These are phyloP conservation scores for Colletotrichum eleusines DNA, from an alignment of 2,329 filamentous ascomycete genomes.

Conservation along the genomic window DNA sequence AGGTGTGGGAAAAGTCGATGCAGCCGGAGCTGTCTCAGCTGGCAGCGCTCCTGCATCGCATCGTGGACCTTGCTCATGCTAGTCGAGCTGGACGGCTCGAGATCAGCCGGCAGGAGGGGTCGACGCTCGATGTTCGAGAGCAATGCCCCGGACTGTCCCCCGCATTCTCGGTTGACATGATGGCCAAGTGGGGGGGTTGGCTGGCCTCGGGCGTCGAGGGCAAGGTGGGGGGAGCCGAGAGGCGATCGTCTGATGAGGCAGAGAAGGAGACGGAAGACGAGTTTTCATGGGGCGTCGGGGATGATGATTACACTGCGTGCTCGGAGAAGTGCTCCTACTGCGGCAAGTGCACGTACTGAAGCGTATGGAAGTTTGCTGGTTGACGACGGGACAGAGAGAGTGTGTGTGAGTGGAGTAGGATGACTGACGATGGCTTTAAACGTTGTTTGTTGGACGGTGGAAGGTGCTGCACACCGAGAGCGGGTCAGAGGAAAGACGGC, in stretches of 20 bases:
- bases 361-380: neutral
- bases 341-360: slow-evolving; percentile 38
- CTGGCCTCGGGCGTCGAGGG: neutral
- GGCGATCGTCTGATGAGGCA: neutral
- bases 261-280: neutral
- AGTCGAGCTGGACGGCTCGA: slow-evolving; percentile 25
- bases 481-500: neutral
- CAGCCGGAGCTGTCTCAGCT: slow-evolving; percentile 49
- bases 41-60: slow-evolving; percentile 44
- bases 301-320: slow-evolving; percentile 39
- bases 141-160: slow-evolving; percentile 22
- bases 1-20: slow-evolving; percentile 53
- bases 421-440: neutral
- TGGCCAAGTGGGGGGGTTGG: slow-evolving; percentile 22
- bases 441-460: neutral
- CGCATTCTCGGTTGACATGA: slow-evolving; percentile 13
- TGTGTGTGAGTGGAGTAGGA: neutral
- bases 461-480: neutral
- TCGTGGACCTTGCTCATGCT: slow-evolving; percentile 27
- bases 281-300: slow-evolving; percentile 18
- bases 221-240: neutral
- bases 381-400: too few relatives aligned
- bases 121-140: slow-evolving; percentile 1
- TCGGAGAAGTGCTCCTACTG: slow-evolving; percentile 40
- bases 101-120: slow-evolving; percentile 15